Conservation (phyloP, 1,139 yeast genomes). For the Candida pseudoviswanathii region DNA sequence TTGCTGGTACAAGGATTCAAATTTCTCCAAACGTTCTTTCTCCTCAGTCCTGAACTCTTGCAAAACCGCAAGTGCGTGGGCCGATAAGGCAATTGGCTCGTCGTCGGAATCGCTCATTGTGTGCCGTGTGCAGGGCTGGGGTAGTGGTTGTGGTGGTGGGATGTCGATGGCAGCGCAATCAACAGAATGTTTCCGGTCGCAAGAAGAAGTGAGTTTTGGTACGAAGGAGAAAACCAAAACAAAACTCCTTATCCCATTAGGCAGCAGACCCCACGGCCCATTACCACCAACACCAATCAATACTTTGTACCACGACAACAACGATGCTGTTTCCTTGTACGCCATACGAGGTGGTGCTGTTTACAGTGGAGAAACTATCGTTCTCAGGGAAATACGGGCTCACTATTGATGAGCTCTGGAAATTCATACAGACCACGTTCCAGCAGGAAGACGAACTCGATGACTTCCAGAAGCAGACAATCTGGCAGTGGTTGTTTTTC, state of each 20-base stretch:
- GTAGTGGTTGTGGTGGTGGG: background rate
- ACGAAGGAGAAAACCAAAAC: background rate
- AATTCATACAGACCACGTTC: constrained; percentile 22
- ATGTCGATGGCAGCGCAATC: background rate
- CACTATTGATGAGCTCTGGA: constrained; percentile 34
- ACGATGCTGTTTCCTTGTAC: constrained; percentile 27
- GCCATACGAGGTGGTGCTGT: constrained; percentile 32
- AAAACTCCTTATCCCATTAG: background rate
- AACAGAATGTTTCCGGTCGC: background rate
- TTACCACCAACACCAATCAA: background rate
- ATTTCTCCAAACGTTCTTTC: constrained; percentile 56
- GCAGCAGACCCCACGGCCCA: background rate
- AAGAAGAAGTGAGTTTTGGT: too few relatives aligned
- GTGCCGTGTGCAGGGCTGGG: background rate
- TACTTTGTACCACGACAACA: background rate
- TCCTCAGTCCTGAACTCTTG: constrained; percentile 74
- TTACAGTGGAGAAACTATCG: constrained; percentile 31
- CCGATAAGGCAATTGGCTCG: constrained; percentile 55
- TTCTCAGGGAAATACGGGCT: constrained; percentile 42
- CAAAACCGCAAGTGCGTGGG: constrained; percentile 76
- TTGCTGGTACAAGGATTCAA: constrained; percentile 54
- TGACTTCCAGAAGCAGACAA: constrained; percentile 36
- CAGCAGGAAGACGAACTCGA: constrained; percentile 24
- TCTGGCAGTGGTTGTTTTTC: constrained; percentile 46
- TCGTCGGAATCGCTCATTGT: constrained; percentile 39